phyloP scores from a whole-genome alignment of 2,329 filamentous ascomycete genomes.

The Basipetospora chlamydospora region DNA sequence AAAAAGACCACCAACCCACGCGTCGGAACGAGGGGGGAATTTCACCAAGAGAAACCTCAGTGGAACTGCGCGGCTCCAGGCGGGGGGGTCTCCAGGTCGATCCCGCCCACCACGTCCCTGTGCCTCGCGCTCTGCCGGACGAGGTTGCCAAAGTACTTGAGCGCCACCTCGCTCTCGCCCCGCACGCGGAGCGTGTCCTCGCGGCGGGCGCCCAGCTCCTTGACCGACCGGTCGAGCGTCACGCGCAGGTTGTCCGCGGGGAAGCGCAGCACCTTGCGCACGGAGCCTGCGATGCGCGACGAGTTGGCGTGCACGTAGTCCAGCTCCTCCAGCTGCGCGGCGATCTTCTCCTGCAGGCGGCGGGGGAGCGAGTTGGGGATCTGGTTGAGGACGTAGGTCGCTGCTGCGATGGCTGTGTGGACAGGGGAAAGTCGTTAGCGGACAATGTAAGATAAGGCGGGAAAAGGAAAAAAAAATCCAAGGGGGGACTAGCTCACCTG shows the following conservation, averaged over 20 bases:
- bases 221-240: constrained; percentile 69
- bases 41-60: too few relatives aligned
- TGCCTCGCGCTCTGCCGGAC: constrained; percentile 49
- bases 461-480: not conserved
- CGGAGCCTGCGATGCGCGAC: constrained; percentile 66
- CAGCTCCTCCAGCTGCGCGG: constrained; percentile 60
- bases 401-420: constrained; percentile 50
- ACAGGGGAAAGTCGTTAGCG: not conserved
- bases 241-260: constrained; percentile 78
- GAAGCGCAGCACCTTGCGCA: constrained; percentile 76
- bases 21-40: too few relatives aligned
- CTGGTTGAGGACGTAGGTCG: constrained; percentile 69
- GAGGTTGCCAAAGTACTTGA: constrained; percentile 82
- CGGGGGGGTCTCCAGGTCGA: constrained; percentile 41
- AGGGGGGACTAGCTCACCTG: constrained; percentile 44
- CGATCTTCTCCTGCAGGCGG: constrained; percentile 73
- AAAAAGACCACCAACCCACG: too few relatives aligned
- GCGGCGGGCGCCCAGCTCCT: constrained; percentile 63
- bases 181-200: constrained; percentile 74
- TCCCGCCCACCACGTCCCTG: constrained; percentile 30
- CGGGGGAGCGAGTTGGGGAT: constrained; percentile 82
- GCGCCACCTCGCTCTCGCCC: constrained; percentile 70
- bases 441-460: not conserved
- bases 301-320: constrained; percentile 92
- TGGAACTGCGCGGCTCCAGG: constrained; percentile 4